Evolutionary conservation across 2,329 filamentous ascomycete genomes (phyloP).

Genomic region (Neurospora sp.): DNA sequence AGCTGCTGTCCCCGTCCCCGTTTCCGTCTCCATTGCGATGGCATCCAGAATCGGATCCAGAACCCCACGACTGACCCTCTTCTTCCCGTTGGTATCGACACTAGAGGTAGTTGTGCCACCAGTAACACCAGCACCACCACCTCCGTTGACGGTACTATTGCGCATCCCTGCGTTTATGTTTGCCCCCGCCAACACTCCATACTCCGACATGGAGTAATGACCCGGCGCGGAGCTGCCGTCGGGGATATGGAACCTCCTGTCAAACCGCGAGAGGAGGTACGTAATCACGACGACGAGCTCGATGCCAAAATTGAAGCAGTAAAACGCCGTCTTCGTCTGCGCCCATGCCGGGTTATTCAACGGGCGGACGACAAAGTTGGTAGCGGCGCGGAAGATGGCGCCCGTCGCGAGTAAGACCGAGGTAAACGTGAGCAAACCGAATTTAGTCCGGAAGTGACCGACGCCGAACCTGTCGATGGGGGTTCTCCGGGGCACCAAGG

Average conservation of each 20-base stretch:
- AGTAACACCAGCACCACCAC: background rate
- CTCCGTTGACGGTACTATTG: background rate
- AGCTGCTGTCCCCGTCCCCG: background rate
- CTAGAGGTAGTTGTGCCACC: background rate
- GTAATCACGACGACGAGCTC: conserved; percentile 61
- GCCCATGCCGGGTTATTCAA: conserved; percentile 54
- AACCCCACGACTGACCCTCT: background rate
- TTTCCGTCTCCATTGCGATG: background rate
- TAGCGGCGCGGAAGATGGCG: conserved; percentile 57
- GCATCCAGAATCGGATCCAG: background rate
- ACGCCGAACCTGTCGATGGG: conserved; percentile 52
- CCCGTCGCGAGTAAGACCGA: conserved; percentile 54
- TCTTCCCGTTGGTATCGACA: background rate
- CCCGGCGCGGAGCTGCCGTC: conserved; percentile 54
- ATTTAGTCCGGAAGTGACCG: conserved; percentile 57
- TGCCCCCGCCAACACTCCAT: background rate
- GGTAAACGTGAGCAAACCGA: conserved; percentile 51
- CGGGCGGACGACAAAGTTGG: conserved; percentile 42
- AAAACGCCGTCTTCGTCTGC: conserved; percentile 63
- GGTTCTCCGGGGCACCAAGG: conserved; percentile 33
- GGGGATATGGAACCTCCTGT: conserved; percentile 65
- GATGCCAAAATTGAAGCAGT: conserved; percentile 66
- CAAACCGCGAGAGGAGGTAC: conserved; percentile 59
- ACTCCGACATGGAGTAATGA: conserved; percentile 28
- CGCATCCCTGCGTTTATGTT: background rate